A percentile compares a stretch with the other conserved stretches of the same genome.
Evolutionary conservation across 2,329 filamentous ascomycete genomes (phyloP).

Genomic region (Fusarium tricinctum): DNA sequence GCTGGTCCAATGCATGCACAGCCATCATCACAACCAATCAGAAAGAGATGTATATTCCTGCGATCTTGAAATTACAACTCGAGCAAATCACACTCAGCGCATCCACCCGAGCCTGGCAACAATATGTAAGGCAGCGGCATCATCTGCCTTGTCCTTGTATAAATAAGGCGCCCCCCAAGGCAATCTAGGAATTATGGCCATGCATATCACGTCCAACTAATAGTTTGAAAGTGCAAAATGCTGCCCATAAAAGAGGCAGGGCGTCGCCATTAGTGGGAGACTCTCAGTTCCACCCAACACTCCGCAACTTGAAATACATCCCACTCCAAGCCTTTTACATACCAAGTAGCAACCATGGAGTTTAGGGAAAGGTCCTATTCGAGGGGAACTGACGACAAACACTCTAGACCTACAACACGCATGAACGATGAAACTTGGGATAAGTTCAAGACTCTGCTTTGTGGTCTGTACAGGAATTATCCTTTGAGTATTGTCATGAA

Average conservation of each 20-base stretch:
- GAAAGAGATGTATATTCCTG: conserved; percentile 10
- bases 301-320: background rate
- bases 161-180: conserved; percentile 37
- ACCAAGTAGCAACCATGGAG: conserved; percentile 22
- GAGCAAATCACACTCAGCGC: conserved; percentile 14
- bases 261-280: conserved; percentile 4
- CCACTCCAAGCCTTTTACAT: background rate
- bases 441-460: conserved; percentile 38
- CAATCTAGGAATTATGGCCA: conserved; percentile 20
- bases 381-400: conserved; percentile 27
- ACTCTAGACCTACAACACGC: conserved; percentile 39
- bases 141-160: conserved; percentile 22
- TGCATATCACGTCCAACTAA: conserved; percentile 4
- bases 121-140: conserved; percentile 27
- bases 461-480: conserved; percentile 39
- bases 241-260: conserved; percentile 24
- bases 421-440: conserved; percentile 46
- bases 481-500: conserved; percentile 42
- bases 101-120: conserved; percentile 14
- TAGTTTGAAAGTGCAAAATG: conserved; percentile 30
- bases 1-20: conserved; percentile 27
- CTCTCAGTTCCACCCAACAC: background rate
- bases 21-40: conserved; percentile 26
- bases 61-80: conserved; percentile 28
- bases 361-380: conserved; percentile 18